phyloP scores from a whole-genome alignment of 805 yeast genomes.

The Yueomyces sp. region DNA sequence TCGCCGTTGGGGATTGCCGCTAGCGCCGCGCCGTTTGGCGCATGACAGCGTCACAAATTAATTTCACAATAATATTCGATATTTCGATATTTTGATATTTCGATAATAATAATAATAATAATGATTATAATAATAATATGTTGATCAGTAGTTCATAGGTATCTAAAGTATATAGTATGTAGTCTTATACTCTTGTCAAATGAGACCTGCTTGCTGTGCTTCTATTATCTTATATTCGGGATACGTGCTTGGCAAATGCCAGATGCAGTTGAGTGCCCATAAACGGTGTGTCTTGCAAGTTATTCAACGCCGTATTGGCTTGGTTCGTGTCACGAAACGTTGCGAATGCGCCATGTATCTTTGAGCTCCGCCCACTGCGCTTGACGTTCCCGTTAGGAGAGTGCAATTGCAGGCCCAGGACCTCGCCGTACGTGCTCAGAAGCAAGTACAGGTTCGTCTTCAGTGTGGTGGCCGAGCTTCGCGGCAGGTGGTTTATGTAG shows the following conservation, averaged over 20 bases:
- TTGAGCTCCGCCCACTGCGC: slow-evolving; percentile 10
- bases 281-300: slow-evolving; percentile 33
- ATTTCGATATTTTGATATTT: too few relatives aligned
- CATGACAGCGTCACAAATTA: too few relatives aligned
- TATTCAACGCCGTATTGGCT: slow-evolving; percentile 37
- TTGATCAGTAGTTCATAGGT: too few relatives aligned
- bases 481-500: background rate
- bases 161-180: too few relatives aligned
- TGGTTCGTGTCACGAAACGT: slow-evolving; percentile 34
- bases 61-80: too few relatives aligned
- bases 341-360: slow-evolving; percentile 59
- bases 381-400: slow-evolving; percentile 11
- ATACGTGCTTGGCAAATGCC: slow-evolving; percentile 24
- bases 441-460: slow-evolving; percentile 43
- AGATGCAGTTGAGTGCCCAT: slow-evolving; percentile 40
- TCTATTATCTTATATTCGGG: background rate
- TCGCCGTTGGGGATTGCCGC: too few relatives aligned
- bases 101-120: too few relatives aligned
- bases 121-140: too few relatives aligned
- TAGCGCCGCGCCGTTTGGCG: too few relatives aligned
- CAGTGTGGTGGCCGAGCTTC: slow-evolving; percentile 18
- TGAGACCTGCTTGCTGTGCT: background rate
- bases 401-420: slow-evolving; percentile 36
- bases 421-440: slow-evolving; percentile 54
- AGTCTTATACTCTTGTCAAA: too few relatives aligned